A percentile compares a stretch with the other conserved stretches of the same genome.
Conservation (phyloP, 441 rosid species). For the Cnidoscolus chayamansa region DNA sequence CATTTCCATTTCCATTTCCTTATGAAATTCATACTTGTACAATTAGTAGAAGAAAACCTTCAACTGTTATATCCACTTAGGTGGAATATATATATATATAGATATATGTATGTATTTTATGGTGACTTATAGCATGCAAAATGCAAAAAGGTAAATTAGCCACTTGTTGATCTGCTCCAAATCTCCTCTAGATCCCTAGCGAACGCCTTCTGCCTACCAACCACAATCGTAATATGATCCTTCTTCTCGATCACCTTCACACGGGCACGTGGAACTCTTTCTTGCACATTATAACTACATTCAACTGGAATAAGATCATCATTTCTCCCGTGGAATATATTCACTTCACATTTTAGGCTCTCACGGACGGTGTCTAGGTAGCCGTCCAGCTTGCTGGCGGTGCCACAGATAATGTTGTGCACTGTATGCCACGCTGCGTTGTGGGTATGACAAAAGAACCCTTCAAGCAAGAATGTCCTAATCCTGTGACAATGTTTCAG, state of each 20-base stretch:
- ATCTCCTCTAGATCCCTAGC: constrained; percentile 84
- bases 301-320: constrained; percentile 84
- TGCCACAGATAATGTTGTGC: constrained; percentile 90
- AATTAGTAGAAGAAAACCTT: neutral
- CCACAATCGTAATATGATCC: constrained; percentile 89
- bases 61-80: constrained; percentile 5
- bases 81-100: constrained; percentile 11
- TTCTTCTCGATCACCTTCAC: constrained; percentile 67
- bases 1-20: too few relatives aligned
- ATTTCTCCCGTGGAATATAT: constrained; percentile 66
- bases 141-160: neutral
- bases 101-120: constrained; percentile 1
- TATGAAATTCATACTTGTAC: neutral
- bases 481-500: constrained; percentile 37
- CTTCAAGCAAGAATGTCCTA: constrained; percentile 76
- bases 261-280: constrained; percentile 56
- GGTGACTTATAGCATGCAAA: neutral
- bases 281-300: constrained; percentile 67
- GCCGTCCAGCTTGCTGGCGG: constrained; percentile 70
- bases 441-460: constrained; percentile 90
- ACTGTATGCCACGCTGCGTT: constrained; percentile 95
- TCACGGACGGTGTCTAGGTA: constrained; percentile 66
- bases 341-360: constrained; percentile 55
- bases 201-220: constrained; percentile 73
- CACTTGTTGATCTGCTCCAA: constrained; percentile 53